Evolutionary conservation across 768 basidiomycete species (phyloP).

Genomic region (Pilatotrama ljubarskyi): DNA sequence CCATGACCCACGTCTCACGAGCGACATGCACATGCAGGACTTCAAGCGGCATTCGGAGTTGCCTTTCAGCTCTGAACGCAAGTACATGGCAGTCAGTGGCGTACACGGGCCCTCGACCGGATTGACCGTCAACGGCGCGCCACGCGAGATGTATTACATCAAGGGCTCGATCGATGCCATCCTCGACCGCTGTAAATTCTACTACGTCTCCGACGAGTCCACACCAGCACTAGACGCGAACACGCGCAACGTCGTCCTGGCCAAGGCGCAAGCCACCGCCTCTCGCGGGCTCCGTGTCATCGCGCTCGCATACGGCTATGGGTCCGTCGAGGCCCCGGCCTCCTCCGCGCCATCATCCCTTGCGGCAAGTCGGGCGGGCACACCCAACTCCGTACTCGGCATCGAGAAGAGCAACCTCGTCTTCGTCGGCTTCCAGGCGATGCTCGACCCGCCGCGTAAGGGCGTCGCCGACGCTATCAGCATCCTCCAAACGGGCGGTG

Average conservation of each 20-base stretch:
- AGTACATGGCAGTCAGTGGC: constrained; percentile 91
- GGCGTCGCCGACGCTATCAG: constrained; percentile 91
- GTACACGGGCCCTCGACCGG: constrained; percentile 45
- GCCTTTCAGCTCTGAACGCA: constrained; percentile 91
- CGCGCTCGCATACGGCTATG: constrained; percentile 89
- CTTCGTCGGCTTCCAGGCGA: constrained; percentile 92
- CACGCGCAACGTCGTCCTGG: constrained; percentile 65
- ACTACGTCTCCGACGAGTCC: constrained; percentile 88
- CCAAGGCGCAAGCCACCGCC: constrained; percentile 71
- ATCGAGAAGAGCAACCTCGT: constrained; percentile 55
- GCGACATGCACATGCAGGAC: constrained; percentile 38
- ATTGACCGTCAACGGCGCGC: constrained; percentile 32
- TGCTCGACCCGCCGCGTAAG: constrained; percentile 92
- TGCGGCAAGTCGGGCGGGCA: constrained; percentile 27
- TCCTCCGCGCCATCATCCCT: constrained; percentile 21
- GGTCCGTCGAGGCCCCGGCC: constrained; percentile 45
- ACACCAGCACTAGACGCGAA: constrained; percentile 75
- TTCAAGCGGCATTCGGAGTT: constrained; percentile 77
- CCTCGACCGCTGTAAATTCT: constrained; percentile 82
- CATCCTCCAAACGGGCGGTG: constrained; percentile 78
- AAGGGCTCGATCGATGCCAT: constrained; percentile 92
- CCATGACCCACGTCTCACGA: background rate
- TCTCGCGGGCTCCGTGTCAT: constrained; percentile 81
- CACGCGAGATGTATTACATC: constrained; percentile 82
- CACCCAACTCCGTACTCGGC: constrained; percentile 35